These are phyloP conservation scores for Phytophthora tentaculata DNA, from an alignment of 352 stramenopile genomes.

Conservation along the genomic window DNA sequence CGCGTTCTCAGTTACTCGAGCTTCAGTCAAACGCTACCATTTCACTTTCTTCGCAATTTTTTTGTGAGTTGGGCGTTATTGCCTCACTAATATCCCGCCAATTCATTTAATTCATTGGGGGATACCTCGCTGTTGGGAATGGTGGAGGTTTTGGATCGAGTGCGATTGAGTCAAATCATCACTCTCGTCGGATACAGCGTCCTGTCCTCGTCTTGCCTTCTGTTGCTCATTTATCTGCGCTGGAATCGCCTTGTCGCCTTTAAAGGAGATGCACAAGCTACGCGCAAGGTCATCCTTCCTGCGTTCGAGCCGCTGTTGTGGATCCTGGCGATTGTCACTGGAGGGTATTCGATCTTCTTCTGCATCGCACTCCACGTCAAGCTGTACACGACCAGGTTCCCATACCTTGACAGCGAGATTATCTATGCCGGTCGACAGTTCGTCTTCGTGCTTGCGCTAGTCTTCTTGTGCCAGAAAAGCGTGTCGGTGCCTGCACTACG, in stretches of 20 bases:
- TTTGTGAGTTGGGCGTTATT: background rate
- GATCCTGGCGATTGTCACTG: conserved; percentile 44
- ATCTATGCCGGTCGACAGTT: conserved; percentile 63
- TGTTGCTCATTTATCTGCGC: conserved; percentile 54
- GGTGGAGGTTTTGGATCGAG: conserved; percentile 9
- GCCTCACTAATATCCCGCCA: background rate
- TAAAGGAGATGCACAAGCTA: conserved; percentile 43
- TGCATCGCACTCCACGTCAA: conserved; percentile 36
- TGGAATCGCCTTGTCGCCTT: conserved; percentile 49
- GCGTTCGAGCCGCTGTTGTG: conserved; percentile 66
- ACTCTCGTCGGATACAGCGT: conserved; percentile 42
- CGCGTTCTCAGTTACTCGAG: background rate
- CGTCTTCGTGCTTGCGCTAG: conserved; percentile 53
- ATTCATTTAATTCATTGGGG: background rate
- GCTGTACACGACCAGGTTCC: conserved; percentile 43
- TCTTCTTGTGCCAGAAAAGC: conserved; percentile 72
- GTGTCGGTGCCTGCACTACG: conserved; percentile 59
- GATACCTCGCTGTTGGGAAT: conserved; percentile 12
- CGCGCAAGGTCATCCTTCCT: conserved; percentile 59
- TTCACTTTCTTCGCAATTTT: background rate
- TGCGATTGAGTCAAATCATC: conserved; percentile 41
- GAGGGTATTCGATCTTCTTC: conserved; percentile 40
- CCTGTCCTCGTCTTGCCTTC: conserved; percentile 39
- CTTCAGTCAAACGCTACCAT: background rate
- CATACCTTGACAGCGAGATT: conserved; percentile 37